phyloP scores from a whole-genome alignment of 371 early-diverging fungal genomes.

The Encephalitozoon intestinalis region DNA sequence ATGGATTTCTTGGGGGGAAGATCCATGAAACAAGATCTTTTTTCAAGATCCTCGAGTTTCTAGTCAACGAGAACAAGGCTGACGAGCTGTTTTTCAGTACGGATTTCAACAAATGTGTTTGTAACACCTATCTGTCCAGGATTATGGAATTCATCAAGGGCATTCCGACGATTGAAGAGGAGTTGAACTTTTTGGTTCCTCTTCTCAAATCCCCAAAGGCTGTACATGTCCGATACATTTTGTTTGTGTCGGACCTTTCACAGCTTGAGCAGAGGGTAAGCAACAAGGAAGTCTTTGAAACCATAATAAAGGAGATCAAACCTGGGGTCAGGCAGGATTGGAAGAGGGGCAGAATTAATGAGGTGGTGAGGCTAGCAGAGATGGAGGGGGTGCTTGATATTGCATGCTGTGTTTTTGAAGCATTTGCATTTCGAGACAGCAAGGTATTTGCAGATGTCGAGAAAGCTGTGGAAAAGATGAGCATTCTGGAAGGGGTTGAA shows the following conservation, averaged over 20 bases:
- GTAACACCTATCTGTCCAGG: slow-evolving; percentile 5
- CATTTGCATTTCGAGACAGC: slow-evolving; percentile 1
- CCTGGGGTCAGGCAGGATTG: background rate
- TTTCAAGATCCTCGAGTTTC: slow-evolving; percentile 6
- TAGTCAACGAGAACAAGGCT: background rate
- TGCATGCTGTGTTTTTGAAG: background rate
- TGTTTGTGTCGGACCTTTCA: background rate
- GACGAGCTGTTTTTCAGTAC: slow-evolving; percentile 7
- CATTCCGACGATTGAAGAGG: background rate
- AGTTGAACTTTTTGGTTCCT: slow-evolving; percentile 4
- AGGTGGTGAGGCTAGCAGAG: background rate
- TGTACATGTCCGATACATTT: background rate
- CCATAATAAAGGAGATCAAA: background rate
- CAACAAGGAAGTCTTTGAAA: background rate
- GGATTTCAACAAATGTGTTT: background rate
- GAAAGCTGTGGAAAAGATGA: background rate
- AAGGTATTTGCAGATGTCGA: background rate
- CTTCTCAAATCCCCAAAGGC: background rate
- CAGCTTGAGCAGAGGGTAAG: background rate
- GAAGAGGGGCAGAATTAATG: background rate
- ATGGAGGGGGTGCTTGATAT: background rate
- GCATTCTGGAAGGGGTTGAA: background rate
- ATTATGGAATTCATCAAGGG: background rate
- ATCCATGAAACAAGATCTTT: background rate
- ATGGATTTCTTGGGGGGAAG: background rate